Conservation (phyloP, 805 yeast species). For the Grigorovia jiainica region DNA sequence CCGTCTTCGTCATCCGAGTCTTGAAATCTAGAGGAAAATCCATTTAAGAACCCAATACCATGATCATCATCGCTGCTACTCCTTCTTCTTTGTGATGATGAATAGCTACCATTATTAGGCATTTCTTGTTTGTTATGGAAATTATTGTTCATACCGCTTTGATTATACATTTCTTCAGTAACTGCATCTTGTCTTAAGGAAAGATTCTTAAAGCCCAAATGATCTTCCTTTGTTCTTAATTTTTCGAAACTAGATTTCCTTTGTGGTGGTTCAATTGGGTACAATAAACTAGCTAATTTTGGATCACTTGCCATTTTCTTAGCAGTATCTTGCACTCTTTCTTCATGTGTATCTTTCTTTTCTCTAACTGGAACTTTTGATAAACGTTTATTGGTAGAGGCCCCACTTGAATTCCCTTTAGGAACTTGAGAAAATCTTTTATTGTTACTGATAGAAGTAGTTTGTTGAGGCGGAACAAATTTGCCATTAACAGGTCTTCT, state of each 20-base stretch:
- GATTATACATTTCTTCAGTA: constrained; percentile 7
- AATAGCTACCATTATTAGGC: neutral
- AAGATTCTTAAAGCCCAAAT: constrained; percentile 31
- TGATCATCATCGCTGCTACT: constrained; percentile 6
- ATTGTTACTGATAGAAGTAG: neutral
- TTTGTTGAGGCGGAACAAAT: no score
- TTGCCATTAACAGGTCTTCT: no score
- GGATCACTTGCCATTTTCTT: constrained; percentile 9
- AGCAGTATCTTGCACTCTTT: constrained; percentile 14
- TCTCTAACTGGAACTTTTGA: neutral
- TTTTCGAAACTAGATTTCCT: constrained; percentile 51
- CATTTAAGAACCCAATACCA: neutral
- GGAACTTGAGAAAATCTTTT: neutral
- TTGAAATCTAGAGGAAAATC: constrained; percentile 40
- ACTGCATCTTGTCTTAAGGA: constrained; percentile 27
- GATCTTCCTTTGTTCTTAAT: constrained; percentile 25
- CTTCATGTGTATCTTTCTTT: neutral
- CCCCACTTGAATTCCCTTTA: neutral
- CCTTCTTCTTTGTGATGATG: constrained; percentile 15
- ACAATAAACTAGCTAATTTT: constrained; percentile 14
- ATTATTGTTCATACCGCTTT: constrained; percentile 1
- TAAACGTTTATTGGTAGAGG: neutral
- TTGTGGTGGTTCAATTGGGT: constrained; percentile 34
- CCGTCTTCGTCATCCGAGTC: constrained; percentile 59
- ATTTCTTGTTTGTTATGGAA: constrained; percentile 5